Conservation (phyloP, 2,329 filamentous ascomycete species). For the Pseudogymnoascus sp. region DNA sequence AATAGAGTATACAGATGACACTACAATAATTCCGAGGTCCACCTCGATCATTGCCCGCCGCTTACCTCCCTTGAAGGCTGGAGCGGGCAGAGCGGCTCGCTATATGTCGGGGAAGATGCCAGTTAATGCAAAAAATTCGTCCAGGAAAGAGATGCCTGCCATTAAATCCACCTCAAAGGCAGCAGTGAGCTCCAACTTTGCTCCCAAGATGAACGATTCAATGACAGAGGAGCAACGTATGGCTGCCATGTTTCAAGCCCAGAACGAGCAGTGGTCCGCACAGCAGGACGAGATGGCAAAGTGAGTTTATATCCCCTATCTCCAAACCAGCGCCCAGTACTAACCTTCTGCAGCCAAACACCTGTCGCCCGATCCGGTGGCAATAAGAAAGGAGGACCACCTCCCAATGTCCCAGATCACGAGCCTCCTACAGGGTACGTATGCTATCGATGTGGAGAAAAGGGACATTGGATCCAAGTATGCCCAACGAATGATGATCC, state of each 20-base stretch:
- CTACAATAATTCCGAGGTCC: conserved; percentile 90
- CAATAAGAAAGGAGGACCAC: conserved; percentile 46
- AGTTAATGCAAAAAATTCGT: conserved; percentile 71
- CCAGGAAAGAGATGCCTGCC: conserved; percentile 53
- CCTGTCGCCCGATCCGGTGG: conserved; percentile 51
- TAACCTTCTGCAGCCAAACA: conserved; percentile 42
- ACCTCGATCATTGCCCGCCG: conserved; percentile 87
- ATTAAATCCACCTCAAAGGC: conserved; percentile 51
- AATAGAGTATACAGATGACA: conserved; percentile 93
- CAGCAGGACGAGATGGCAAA: conserved; percentile 90
- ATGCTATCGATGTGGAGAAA: conserved; percentile 92
- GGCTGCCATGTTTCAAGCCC: conserved; percentile 82
- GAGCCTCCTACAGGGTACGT: conserved; percentile 90
- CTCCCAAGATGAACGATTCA: conserved; percentile 59
- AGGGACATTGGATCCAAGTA: conserved; percentile 98
- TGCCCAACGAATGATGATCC: conserved; percentile 98
- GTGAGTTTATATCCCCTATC: conserved; percentile 39
- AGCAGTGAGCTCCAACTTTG: conserved; percentile 44
- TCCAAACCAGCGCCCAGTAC: conserved; percentile 28
- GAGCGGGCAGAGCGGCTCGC: conserved; percentile 81
- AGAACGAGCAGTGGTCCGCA: conserved; percentile 84
- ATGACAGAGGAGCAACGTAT: conserved; percentile 93
- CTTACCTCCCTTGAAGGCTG: conserved; percentile 73
- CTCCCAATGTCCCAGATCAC: conserved; percentile 76
- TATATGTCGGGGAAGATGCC: conserved; percentile 98